These are phyloP conservation scores for Phycomyces nitens DNA, from an alignment of 192 early-diverging fungal species.

Conservation along the genomic window DNA sequence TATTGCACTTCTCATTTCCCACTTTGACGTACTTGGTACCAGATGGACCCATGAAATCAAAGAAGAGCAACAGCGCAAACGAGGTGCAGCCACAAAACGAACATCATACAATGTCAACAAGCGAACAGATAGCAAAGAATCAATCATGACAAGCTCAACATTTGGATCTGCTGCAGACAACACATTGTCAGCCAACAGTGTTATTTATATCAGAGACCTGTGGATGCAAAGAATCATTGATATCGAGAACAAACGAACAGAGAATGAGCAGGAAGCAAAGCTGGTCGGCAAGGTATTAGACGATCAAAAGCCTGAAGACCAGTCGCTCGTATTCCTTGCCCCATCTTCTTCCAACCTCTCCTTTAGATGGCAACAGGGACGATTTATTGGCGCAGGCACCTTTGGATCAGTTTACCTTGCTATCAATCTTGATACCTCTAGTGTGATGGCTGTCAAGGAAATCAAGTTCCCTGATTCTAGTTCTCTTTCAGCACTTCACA, in stretches of 20 bases:
- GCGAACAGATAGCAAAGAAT: slow-evolving; percentile 27
- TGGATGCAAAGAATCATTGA: slow-evolving; percentile 49
- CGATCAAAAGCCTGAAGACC: slow-evolving; percentile 70
- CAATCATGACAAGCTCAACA: slow-evolving; percentile 30
- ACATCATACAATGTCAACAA: slow-evolving; percentile 22
- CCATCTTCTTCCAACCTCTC: slow-evolving; percentile 75
- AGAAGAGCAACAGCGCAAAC: slow-evolving; percentile 28
- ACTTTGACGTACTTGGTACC: slow-evolving; percentile 77
- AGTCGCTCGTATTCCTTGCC: slow-evolving; percentile 73
- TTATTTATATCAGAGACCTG: slow-evolving; percentile 41
- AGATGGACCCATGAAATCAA: slow-evolving; percentile 41
- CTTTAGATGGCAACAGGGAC: slow-evolving; percentile 81
- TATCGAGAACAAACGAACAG: slow-evolving; percentile 52
- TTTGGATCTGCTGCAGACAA: slow-evolving; percentile 30
- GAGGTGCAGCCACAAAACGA: slow-evolving; percentile 21
- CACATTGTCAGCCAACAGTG: slow-evolving; percentile 9
- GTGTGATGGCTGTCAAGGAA: slow-evolving; percentile 91
- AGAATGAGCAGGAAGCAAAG: slow-evolving; percentile 47
- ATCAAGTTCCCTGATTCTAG: slow-evolving; percentile 78
- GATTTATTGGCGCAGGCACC: slow-evolving; percentile 80
- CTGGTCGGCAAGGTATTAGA: slow-evolving; percentile 79
- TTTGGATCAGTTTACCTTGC: slow-evolving; percentile 87
- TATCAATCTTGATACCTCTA: slow-evolving; percentile 77
- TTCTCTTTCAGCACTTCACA: slow-evolving; percentile 54
- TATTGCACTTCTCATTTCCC: slow-evolving; percentile 75